A percentile compares a stretch with the other conserved stretches of the same genome.
phyloP scores from a whole-genome alignment of 2,329 filamentous ascomycete genomes.

The Fonsecaea erecta region DNA sequence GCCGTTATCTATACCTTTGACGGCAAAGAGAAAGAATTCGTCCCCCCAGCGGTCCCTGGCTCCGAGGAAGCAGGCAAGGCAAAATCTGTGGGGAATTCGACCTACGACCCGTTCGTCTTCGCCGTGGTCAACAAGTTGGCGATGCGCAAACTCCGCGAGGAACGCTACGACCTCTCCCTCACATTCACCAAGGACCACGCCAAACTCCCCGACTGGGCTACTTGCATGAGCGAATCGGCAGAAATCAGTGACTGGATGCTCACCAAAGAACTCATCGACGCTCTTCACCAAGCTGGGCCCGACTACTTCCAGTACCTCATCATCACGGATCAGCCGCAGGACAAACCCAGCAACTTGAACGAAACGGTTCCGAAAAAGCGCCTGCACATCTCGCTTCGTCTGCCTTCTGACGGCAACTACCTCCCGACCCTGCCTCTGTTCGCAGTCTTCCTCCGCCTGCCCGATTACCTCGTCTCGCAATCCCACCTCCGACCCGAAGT shows the following conservation, averaged over 20 bases:
- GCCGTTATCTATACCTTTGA: constrained; percentile 86
- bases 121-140: constrained; percentile 91
- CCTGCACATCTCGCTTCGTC: constrained; percentile 73
- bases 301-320: constrained; percentile 85
- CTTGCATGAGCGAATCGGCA: constrained; percentile 95
- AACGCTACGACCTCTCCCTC: constrained; percentile 91
- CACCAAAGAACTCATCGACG: constrained; percentile 83
- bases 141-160: constrained; percentile 88
- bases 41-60: constrained; percentile 66
- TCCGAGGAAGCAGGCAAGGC: constrained; percentile 63
- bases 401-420: constrained; percentile 68
- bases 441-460: constrained; percentile 78
- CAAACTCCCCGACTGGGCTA: constrained; percentile 87
- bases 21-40: constrained; percentile 80
- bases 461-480: constrained; percentile 74
- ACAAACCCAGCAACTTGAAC: constrained; percentile 83
- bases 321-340: constrained; percentile 83
- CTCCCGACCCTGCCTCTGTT: constrained; percentile 73
- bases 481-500: constrained; percentile 92
- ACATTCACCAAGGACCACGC: constrained; percentile 90
- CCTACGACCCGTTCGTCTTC: constrained; percentile 91
- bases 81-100: constrained; percentile 64
- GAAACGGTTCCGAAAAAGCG: constrained; percentile 87
- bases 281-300: constrained; percentile 72
- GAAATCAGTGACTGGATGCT: constrained; percentile 89